Evolutionary conservation across 768 basidiomycete genomes (phyloP).

Genomic region (Crassisporium funariophilum): DNA sequence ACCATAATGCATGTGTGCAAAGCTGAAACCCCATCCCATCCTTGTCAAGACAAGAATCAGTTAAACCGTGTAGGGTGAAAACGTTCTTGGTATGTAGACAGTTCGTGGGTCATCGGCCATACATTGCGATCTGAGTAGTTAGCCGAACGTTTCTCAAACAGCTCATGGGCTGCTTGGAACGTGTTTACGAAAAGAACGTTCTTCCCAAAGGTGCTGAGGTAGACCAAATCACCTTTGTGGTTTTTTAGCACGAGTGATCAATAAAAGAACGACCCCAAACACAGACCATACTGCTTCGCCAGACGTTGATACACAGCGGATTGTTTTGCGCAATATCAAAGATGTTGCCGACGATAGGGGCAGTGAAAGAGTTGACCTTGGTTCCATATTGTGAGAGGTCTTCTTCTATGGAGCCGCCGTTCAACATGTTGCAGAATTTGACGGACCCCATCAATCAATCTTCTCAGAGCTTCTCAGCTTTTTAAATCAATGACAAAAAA

Average conservation of each 20-base stretch:
- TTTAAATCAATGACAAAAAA: no score
- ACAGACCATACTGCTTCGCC: constrained; percentile 42
- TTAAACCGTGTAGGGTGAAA: neutral
- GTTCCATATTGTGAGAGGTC: no score
- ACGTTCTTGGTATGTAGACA: constrained; percentile 30
- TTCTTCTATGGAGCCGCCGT: no score
- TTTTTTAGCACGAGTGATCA: neutral
- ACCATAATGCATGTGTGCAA: constrained; percentile 55
- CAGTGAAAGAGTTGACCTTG: no score
- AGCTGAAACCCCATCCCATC: constrained; percentile 49
- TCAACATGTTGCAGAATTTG: no score
- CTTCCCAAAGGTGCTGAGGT: constrained; percentile 51
- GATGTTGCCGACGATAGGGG: constrained; percentile 58
- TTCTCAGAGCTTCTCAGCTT: no score
- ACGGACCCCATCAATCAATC: no score
- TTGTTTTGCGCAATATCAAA: constrained; percentile 44
- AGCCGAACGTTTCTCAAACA: constrained; percentile 56
- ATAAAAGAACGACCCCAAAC: neutral
- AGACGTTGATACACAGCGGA: constrained; percentile 40
- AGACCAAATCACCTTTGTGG: constrained; percentile 52
- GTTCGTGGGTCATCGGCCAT: constrained; percentile 50
- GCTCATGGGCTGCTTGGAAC: constrained; percentile 44
- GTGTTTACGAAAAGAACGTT: constrained; percentile 42
- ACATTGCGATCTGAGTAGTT: constrained; percentile 58
- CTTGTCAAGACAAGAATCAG: constrained; percentile 23